These are phyloP conservation scores for Aspergillus carlsbadensis DNA, from an alignment of 495 filamentous ascomycete species.

Conservation along the genomic window DNA sequence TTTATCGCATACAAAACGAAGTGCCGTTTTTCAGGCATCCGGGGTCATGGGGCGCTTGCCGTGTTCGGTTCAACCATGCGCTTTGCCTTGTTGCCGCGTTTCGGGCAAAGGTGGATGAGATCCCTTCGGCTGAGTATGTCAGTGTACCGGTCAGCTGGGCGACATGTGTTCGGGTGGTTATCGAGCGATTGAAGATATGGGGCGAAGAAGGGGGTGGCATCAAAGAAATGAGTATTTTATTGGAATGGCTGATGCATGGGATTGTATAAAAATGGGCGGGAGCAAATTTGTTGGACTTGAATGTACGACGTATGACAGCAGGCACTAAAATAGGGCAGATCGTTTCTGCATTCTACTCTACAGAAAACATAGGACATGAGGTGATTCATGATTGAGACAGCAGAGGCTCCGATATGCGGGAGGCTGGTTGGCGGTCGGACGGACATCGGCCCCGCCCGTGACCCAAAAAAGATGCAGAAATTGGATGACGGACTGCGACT, in stretches of 20 bases:
- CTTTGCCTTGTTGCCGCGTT: conserved; percentile 30
- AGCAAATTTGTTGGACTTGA: background rate
- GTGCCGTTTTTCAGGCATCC: conserved; percentile 33
- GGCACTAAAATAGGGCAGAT: no score
- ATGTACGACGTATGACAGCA: background rate
- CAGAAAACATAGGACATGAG: no score
- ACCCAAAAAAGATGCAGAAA: background rate
- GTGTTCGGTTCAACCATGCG: conserved; percentile 32
- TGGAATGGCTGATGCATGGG: conserved; percentile 30
- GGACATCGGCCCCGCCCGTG: conserved; percentile 8
- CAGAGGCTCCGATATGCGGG: background rate
- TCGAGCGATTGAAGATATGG: conserved; percentile 29
- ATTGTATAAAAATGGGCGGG: background rate
- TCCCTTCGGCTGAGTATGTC: conserved; percentile 23
- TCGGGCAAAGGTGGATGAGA: conserved; percentile 22
- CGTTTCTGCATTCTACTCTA: no score
- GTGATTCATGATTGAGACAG: no score
- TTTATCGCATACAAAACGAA: conserved; percentile 30
- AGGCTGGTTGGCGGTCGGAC: conserved; percentile 6
- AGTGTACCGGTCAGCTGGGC: conserved; percentile 25
- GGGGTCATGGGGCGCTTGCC: conserved; percentile 32
- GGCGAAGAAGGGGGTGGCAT: conserved; percentile 30
- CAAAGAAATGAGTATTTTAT: conserved; percentile 24
- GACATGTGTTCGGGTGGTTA: conserved; percentile 25
- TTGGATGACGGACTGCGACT: background rate